A percentile compares a stretch with the other conserved stretches of the same genome.
These are phyloP conservation scores for Clarireedia paspali DNA, from an alignment of 2,329 filamentous ascomycete species.

Conservation along the genomic window DNA sequence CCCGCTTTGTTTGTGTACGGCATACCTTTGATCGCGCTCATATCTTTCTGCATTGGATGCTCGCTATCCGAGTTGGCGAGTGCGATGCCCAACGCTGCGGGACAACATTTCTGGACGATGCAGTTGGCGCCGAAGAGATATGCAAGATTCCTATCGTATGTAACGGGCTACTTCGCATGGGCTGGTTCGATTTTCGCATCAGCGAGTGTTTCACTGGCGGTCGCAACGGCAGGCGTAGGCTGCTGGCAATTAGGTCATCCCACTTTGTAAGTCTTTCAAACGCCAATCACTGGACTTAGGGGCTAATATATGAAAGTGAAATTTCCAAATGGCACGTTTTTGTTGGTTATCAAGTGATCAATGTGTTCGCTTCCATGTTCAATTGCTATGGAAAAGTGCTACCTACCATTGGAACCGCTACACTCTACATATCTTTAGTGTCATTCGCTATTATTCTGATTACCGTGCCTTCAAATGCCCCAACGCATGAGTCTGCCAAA, in stretches of 20 bases:
- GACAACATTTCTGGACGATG: slow-evolving; percentile 9
- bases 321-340: slow-evolving; percentile 5
- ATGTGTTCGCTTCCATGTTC: slow-evolving; percentile 5
- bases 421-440: slow-evolving; percentile 5
- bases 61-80: slow-evolving; percentile 7
- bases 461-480: slow-evolving; percentile 2
- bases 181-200: slow-evolving; percentile 6
- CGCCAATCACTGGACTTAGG: background rate
- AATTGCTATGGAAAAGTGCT: slow-evolving; percentile 5
- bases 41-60: slow-evolving; percentile 2
- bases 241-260: slow-evolving; percentile 6
- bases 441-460: slow-evolving; percentile 2
- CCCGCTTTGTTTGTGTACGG: slow-evolving; percentile 8
- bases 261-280: background rate
- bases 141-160: slow-evolving; percentile 4
- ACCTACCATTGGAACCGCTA: slow-evolving; percentile 2
- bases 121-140: slow-evolving; percentile 6
- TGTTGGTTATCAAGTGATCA: slow-evolving; percentile 4
- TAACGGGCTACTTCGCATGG: slow-evolving; percentile 7
- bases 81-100: slow-evolving; percentile 9
- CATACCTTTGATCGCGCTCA: background rate
- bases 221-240: slow-evolving; percentile 3
- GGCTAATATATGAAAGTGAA: background rate
- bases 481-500: slow-evolving; percentile 4
- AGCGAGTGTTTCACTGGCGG: slow-evolving; percentile 3